A percentile compares a stretch with the other conserved stretches of the same genome.
phyloP scores from a whole-genome alignment of 139 green algal genomes.

The Yamagishiella unicocca region DNA sequence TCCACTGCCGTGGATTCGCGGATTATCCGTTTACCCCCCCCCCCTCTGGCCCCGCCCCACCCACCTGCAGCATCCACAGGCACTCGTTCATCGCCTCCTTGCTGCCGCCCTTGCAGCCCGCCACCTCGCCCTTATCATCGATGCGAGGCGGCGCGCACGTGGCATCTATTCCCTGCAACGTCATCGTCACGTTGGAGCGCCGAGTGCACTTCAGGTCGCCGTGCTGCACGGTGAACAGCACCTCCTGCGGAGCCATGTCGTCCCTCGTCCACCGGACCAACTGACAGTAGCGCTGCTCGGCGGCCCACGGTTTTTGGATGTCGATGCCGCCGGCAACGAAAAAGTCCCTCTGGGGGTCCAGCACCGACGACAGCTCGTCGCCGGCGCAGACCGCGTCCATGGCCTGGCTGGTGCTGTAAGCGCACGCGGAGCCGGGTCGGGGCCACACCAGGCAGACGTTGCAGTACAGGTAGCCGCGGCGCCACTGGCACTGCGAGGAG shows the following conservation, averaged over 20 bases:
- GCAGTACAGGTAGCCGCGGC: slow-evolving; percentile 20
- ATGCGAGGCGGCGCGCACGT: not conserved
- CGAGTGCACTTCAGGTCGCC: not conserved
- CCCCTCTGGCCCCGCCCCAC: no score
- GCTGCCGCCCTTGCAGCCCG: not conserved
- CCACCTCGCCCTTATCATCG: not conserved
- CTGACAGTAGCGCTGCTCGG: not conserved
- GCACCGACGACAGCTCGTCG: not conserved
- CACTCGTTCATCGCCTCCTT: not conserved
- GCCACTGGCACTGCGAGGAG: not conserved
- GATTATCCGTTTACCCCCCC: no score
- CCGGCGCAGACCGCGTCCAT: not conserved
- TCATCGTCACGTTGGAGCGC: not conserved
- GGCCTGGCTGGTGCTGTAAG: not conserved
- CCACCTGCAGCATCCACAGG: not conserved
- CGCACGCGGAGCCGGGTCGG: not conserved
- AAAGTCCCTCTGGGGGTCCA: not conserved
- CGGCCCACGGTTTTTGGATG: not conserved
- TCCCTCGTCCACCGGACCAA: not conserved
- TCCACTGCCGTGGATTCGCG: no score
- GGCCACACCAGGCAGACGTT: not conserved
- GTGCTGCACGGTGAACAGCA: not conserved
- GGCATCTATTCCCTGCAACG: not conserved
- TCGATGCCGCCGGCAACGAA: not conserved
- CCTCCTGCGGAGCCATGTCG: not conserved